phyloP scores from a whole-genome alignment of 495 filamentous ascomycete species.

The Hypoxylon intermedium region DNA sequence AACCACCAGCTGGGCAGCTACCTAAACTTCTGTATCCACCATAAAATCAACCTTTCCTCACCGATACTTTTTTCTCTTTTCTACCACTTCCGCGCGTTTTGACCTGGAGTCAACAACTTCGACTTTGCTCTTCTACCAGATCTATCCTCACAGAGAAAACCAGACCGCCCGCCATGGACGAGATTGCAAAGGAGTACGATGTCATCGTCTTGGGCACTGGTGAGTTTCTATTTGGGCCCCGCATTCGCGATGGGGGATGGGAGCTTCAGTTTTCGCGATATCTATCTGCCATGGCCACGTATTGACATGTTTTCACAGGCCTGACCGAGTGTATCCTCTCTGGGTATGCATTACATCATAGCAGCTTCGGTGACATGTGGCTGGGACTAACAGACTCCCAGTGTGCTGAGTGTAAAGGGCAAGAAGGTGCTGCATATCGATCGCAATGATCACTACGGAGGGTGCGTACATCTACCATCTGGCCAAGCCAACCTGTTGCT shows the following conservation, averaged over 20 bases:
- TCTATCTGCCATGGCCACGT: conserved; percentile 1
- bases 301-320: conserved; percentile 59
- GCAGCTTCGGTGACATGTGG: background rate
- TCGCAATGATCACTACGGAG: conserved; percentile 98
- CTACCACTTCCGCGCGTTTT: too few relatives aligned
- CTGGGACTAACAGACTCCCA: conserved; percentile 44
- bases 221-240: conserved; percentile 53
- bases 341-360: conserved; percentile 66
- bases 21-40: conserved; percentile 35
- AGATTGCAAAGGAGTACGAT: conserved; percentile 97
- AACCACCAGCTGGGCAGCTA: conserved; percentile 20
- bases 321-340: conserved; percentile 98
- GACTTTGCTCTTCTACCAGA: background rate
- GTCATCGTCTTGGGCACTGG: conserved; percentile 97
- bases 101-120: conserved; percentile 36
- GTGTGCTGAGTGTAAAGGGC: conserved; percentile 96
- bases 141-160: background rate
- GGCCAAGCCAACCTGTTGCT: conserved; percentile 16
- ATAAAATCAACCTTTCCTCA: conserved; percentile 26
- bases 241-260: conserved; percentile 42
- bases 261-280: conserved; percentile 12
- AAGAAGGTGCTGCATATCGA: conserved; percentile 99
- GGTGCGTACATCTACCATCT: conserved; percentile 63
- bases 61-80: conserved; percentile 35
- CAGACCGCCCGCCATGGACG: conserved; percentile 73